Evolutionary conservation across 2,329 filamentous ascomycete genomes (phyloP).

Genomic region (Colletotrichum caudatum): DNA sequence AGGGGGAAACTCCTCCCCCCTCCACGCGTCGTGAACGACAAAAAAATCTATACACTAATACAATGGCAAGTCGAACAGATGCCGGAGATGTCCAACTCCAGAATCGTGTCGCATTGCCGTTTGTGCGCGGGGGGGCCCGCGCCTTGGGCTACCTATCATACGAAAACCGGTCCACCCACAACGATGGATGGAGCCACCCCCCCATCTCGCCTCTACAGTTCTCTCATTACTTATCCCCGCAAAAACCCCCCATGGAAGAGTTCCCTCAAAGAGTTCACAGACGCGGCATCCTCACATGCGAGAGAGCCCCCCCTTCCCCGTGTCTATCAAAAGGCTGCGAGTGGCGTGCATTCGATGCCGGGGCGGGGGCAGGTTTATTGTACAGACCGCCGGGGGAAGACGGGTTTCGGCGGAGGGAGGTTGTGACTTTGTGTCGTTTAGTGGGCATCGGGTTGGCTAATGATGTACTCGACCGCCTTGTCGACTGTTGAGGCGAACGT

Average conservation of each 20-base stretch:
- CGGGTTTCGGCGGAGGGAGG: constrained; percentile 30
- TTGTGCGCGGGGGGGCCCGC: constrained; percentile 24
- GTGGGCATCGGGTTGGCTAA: constrained; percentile 91
- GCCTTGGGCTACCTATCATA: constrained; percentile 34
- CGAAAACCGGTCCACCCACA: constrained; percentile 31
- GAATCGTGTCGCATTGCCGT: constrained; percentile 44
- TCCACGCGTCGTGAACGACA: not conserved
- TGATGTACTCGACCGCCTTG: constrained; percentile 94
- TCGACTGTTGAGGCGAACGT: constrained; percentile 71
- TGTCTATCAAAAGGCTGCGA: constrained; percentile 34
- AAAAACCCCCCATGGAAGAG: constrained; percentile 15
- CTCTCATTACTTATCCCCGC: constrained; percentile 14
- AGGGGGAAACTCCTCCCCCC: no score
- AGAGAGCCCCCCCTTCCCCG: constrained; percentile 5
- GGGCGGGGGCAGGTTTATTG: constrained; percentile 35
- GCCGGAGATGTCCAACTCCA: constrained; percentile 28
- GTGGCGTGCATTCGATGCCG: constrained; percentile 40
- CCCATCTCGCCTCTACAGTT: constrained; percentile 16
- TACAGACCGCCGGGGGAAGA: constrained; percentile 40
- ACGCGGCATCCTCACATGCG: constrained; percentile 30
- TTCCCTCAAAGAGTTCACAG: constrained; percentile 14
- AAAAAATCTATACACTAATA: constrained; percentile 54
- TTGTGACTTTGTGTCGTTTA: constrained; percentile 49
- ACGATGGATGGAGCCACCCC: constrained; percentile 3
- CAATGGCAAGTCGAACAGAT: constrained; percentile 44